Evolutionary conservation across 2,329 filamentous ascomycete genomes (phyloP).

Genomic region (Aspergillus spinulosporus): DNA sequence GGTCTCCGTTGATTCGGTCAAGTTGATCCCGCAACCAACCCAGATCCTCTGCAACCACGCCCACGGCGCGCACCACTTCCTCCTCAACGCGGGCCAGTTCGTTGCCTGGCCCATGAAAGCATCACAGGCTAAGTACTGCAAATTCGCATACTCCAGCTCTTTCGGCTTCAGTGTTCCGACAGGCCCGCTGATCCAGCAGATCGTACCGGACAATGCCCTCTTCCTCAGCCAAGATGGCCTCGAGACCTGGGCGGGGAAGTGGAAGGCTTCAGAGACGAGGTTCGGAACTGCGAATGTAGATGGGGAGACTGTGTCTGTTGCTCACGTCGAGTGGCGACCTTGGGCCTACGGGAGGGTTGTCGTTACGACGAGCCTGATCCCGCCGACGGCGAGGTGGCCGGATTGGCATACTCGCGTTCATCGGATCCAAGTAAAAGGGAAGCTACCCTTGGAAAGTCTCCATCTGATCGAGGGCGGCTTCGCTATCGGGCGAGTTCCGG

Average conservation of each 20-base stretch:
- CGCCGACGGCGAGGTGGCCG: slow-evolving; percentile 30
- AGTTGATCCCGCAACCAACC: slow-evolving; percentile 5
- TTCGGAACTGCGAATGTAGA: background rate
- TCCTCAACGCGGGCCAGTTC: slow-evolving; percentile 23
- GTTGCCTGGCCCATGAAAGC: slow-evolving; percentile 20
- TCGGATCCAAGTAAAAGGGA: slow-evolving; percentile 14
- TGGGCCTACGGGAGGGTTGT: slow-evolving; percentile 14
- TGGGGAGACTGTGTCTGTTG: background rate
- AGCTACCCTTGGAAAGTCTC: background rate
- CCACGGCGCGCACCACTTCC: slow-evolving; percentile 18
- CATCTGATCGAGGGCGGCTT: slow-evolving; percentile 8
- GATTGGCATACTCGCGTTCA: slow-evolving; percentile 39
- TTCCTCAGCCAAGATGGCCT: slow-evolving; percentile 7
- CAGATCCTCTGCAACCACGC: slow-evolving; percentile 20
- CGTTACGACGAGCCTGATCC: slow-evolving; percentile 32
- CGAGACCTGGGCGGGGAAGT: slow-evolving; percentile 13
- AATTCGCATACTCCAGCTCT: slow-evolving; percentile 51
- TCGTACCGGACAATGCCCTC: slow-evolving; percentile 14
- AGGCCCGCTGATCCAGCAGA: slow-evolving; percentile 23
- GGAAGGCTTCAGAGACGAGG: background rate
- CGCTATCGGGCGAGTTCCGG: slow-evolving; percentile 3
- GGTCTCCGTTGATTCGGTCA: background rate
- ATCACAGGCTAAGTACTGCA: slow-evolving; percentile 47
- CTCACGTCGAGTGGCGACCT: slow-evolving; percentile 2
- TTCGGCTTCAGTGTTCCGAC: slow-evolving; percentile 49